phyloP scores from a whole-genome alignment of 31 red algal genomes.

The Asparagopsis taxiformis region DNA sequence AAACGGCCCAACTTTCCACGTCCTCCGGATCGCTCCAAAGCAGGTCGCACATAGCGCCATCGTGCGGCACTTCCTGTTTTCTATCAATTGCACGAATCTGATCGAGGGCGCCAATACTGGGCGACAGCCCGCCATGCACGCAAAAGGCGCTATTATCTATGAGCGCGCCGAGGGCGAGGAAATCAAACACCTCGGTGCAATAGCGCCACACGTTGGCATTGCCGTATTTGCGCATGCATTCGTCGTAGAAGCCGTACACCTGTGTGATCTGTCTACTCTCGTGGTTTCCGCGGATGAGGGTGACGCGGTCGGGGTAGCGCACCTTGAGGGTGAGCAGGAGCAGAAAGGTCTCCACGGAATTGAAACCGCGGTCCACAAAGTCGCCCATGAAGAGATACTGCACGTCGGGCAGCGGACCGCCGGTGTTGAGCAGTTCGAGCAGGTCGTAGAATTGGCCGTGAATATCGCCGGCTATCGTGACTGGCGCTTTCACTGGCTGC shows the following conservation, averaged over 20 bases:
- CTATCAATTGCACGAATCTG: slow-evolving; percentile 92
- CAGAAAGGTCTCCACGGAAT: slow-evolving; percentile 87
- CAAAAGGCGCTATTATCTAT: slow-evolving; percentile 80
- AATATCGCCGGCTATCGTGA: slow-evolving; percentile 85
- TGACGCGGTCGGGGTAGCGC: slow-evolving; percentile 81
- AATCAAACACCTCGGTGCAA: slow-evolving; percentile 96
- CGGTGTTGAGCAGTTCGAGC: slow-evolving; percentile 74
- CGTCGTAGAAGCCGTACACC: slow-evolving; percentile 98
- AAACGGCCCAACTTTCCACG: slow-evolving; percentile 79
- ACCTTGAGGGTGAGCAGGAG: slow-evolving; percentile 89
- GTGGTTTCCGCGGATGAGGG: slow-evolving; percentile 93
- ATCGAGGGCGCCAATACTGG: slow-evolving; percentile 67
- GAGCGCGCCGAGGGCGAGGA: slow-evolving; percentile 68
- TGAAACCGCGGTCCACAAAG: slow-evolving; percentile 96
- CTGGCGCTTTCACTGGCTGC: slow-evolving; percentile 42
- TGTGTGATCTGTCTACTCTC: slow-evolving; percentile 92
- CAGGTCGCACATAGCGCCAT: slow-evolving; percentile 95
- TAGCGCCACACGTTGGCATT: slow-evolving; percentile 93
- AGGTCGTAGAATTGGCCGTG: slow-evolving; percentile 96
- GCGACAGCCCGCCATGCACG: slow-evolving; percentile 90
- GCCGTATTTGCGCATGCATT: slow-evolving; percentile 94
- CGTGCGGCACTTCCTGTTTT: slow-evolving; percentile 91
- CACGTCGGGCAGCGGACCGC: slow-evolving; percentile 66
- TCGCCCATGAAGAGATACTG: slow-evolving; percentile 97
- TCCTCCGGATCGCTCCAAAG: slow-evolving; percentile 93